phyloP scores from a whole-genome alignment of 2,329 filamentous ascomycete species.

The Botrytis deweyae region DNA sequence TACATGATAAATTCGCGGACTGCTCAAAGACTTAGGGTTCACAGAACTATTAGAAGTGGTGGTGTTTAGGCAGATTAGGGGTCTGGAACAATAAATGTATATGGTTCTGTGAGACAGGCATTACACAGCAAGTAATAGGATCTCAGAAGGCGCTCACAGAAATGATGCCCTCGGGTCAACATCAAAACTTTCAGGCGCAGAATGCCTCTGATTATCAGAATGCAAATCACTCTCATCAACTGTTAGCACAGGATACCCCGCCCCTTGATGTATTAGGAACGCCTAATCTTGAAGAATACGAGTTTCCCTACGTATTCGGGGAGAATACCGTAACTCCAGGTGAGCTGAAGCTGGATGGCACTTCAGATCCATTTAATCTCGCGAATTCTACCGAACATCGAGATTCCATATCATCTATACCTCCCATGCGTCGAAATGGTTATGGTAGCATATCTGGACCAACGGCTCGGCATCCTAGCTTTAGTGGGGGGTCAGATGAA shows the following conservation, averaged over 20 bases:
- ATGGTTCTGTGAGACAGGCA: slow-evolving; percentile 8
- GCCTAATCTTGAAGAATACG: slow-evolving; percentile 51
- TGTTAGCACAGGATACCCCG: slow-evolving; percentile 24
- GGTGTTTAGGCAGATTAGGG: neutral
- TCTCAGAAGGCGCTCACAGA: neutral
- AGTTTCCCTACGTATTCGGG: slow-evolving; percentile 50
- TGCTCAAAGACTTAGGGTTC: neutral
- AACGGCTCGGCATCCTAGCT: slow-evolving; percentile 29
- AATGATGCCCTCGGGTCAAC: slow-evolving; percentile 13
- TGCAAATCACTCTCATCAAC: neutral
- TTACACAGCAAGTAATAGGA: neutral
- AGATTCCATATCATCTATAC: slow-evolving; percentile 32
- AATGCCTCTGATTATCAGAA: slow-evolving; percentile 11
- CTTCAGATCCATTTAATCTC: slow-evolving; percentile 33
- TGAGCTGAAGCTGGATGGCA: slow-evolving; percentile 35
- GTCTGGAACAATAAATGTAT: neutral
- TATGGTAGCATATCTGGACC: slow-evolving; percentile 29
- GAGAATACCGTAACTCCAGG: slow-evolving; percentile 43
- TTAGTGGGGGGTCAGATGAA: slow-evolving; percentile 39
- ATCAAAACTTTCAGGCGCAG: slow-evolving; percentile 15
- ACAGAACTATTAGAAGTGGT: slow-evolving; percentile 25
- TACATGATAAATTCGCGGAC: neutral
- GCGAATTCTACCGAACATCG: slow-evolving; percentile 29
- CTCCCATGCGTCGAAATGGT: slow-evolving; percentile 28
- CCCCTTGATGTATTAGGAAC: slow-evolving; percentile 33